Conservation (phyloP, 106 monocot genomes). For the Chionographis japonica region DNA sequence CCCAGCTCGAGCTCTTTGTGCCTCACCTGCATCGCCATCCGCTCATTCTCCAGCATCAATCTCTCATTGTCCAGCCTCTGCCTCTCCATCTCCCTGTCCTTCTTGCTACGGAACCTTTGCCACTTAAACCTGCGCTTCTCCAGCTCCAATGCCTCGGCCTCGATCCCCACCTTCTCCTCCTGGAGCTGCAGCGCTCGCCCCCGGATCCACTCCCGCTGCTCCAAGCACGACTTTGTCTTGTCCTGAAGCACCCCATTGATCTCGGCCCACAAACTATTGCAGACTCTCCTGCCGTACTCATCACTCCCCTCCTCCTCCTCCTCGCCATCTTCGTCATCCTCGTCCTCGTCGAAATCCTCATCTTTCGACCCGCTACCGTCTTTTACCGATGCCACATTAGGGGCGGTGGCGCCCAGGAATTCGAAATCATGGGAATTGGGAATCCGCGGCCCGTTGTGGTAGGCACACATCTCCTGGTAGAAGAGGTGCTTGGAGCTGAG, state of each 20-base stretch:
- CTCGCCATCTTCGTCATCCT: neutral
- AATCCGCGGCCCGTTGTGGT: constrained; percentile 56
- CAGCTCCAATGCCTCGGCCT: constrained; percentile 38
- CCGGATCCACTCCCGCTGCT: constrained; percentile 29
- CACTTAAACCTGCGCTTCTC: constrained; percentile 60
- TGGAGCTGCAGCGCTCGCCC: constrained; percentile 28
- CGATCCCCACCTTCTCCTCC: constrained; percentile 39
- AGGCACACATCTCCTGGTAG: constrained; percentile 84
- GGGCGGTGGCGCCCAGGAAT: neutral
- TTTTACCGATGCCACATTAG: neutral
- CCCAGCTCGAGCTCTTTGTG: constrained; percentile 50
- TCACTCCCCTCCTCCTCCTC: constrained; percentile 19
- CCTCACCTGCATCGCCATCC: constrained; percentile 39
- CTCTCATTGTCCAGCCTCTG: constrained; percentile 52
- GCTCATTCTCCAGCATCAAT: constrained; percentile 50
- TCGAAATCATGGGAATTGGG: constrained; percentile 17
- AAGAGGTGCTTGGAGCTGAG: constrained; percentile 71
- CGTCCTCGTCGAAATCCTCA: neutral
- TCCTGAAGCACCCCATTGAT: constrained; percentile 32
- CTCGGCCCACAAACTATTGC: constrained; percentile 20
- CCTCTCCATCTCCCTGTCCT: constrained; percentile 69
- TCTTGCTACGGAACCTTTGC: constrained; percentile 64
- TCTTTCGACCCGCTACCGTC: neutral
- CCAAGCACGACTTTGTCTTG: constrained; percentile 9
- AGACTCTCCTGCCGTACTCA: neutral